Conservation (phyloP, 768 basidiomycete genomes). For the Macrolepiota fuliginosa region DNA sequence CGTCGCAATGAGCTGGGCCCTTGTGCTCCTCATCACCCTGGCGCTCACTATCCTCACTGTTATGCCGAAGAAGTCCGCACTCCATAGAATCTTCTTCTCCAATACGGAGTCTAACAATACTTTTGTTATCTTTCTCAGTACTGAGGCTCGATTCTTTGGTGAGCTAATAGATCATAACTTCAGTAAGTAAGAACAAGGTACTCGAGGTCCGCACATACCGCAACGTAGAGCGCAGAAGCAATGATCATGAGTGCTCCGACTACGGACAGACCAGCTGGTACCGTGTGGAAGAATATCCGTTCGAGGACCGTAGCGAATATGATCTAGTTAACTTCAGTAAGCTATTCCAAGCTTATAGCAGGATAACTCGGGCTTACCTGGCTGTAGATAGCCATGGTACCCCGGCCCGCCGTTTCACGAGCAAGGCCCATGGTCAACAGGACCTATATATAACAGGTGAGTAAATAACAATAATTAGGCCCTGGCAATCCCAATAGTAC, state of each 20-base stretch:
- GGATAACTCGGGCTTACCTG: conserved; percentile 30
- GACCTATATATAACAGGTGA: conserved; percentile 4
- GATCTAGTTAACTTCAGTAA: conserved; percentile 34
- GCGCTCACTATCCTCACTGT: neutral
- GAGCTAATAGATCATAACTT: neutral
- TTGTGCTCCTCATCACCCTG: neutral
- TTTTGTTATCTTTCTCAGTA: neutral
- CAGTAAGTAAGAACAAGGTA: neutral
- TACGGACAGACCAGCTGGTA: conserved; percentile 57
- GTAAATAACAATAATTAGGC: neutral
- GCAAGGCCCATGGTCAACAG: conserved; percentile 47
- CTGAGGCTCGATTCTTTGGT: conserved; percentile 5
- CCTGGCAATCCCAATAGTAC: conserved; percentile 15
- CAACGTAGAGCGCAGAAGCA: conserved; percentile 59
- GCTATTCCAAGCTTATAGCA: no score
- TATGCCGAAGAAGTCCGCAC: conserved; percentile 1
- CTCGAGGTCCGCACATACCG: conserved; percentile 37
- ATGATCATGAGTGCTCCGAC: conserved; percentile 68
- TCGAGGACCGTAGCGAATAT: conserved; percentile 70
- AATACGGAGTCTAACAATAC: neutral
- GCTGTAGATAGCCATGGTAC: conserved; percentile 55
- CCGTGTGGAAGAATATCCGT: conserved; percentile 57
- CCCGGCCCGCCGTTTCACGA: conserved; percentile 62
- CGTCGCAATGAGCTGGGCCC: neutral
- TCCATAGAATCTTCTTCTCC: neutral